Evolutionary conservation across 192 early-diverging fungal genomes (phyloP).

Genomic region (Borealophlyctis nickersoniae): DNA sequence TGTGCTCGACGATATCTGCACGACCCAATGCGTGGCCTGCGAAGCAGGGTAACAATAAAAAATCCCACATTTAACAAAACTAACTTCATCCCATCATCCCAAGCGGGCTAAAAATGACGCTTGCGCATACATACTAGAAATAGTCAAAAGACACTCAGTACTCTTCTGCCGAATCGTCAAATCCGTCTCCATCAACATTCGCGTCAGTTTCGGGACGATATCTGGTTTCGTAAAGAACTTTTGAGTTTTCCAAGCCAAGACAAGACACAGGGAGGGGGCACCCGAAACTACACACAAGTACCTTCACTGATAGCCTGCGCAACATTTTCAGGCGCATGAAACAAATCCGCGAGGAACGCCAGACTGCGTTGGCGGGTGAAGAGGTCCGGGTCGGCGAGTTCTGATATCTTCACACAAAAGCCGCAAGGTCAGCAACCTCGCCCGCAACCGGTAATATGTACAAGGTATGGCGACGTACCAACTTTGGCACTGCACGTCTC

Average conservation of each 20-base stretch:
- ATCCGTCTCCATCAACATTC: conserved; percentile 29
- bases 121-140: conserved; percentile 36
- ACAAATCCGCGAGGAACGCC: conserved; percentile 40
- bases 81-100: no score
- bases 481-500: conserved; percentile 46
- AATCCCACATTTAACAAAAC: conserved; percentile 3
- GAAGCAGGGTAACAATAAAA: conserved; percentile 1
- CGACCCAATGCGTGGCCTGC: conserved; percentile 48
- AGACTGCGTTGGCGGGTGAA: conserved; percentile 36
- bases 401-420: conserved; percentile 31
- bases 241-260: no score
- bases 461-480: conserved; percentile 24
- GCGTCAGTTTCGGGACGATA: conserved; percentile 31
- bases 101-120: no score
- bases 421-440: neutral
- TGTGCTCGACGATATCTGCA: conserved; percentile 26
- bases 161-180: conserved; percentile 46
- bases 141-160: conserved; percentile 43
- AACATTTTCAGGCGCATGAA: conserved; percentile 47
- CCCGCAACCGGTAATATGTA: neutral
- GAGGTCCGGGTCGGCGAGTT: conserved; percentile 22
- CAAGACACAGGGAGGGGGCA: no score
- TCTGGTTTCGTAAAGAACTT: no score
- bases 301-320: conserved; percentile 38
- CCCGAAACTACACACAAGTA: no score